Evolutionary conservation across 768 basidiomycete species (phyloP), one percentile per base, ranked within the genome.

Genomic region (Lactifluus volemus): DNA sequence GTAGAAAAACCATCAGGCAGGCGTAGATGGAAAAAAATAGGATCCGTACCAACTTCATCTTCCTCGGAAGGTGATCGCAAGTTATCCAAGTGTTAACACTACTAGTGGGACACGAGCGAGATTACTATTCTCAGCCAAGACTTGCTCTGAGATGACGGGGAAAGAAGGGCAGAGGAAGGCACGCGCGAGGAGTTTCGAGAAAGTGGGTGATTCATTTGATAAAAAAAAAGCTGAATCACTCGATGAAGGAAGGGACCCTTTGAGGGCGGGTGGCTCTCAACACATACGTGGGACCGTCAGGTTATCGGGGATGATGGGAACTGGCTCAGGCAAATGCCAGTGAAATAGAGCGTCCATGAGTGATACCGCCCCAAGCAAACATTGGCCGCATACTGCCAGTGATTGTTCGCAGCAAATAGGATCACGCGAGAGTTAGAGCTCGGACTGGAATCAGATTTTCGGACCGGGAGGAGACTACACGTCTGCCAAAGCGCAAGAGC

Each of bases 231-330:
- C 25, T 25, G 25, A 25, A 25, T 25, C 25, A 25, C 25, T 88
- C 79, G 30, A 86, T 79, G 55, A 88, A 73, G 78, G 80, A 85
- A 8, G 85, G 83, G 7, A 71, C 67, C 39, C 74, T 72, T 0
- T 71, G 62, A 21, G 75, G 76, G 53, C 84, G 74, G 10, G 67
- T n/a, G 0, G 85, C 85, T 44, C 79, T 68, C 8, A 74, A 54
- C 9, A 75, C 71, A 47, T 79, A n/a, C 88, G 86, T 7, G 85
- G 80, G 9, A 88, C 75, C 21, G 80, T 81, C 45, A 87, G 71
- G 70, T 86, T 70, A 65, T 87, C 84, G 15, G 85, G 85, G 55
- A 85, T 81, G 42, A 66, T 64, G 54, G 74, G 73, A 50, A 79
- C 67, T 12, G 72, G 57, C 44, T 64, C 57, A 8, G 64, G 38